Percentiles rank a stretch among this genome's conserved stretches.
Conservation (phyloP, 1,139 yeast genomes). For the Chernovozyma sophiae-reginae region DNA sequence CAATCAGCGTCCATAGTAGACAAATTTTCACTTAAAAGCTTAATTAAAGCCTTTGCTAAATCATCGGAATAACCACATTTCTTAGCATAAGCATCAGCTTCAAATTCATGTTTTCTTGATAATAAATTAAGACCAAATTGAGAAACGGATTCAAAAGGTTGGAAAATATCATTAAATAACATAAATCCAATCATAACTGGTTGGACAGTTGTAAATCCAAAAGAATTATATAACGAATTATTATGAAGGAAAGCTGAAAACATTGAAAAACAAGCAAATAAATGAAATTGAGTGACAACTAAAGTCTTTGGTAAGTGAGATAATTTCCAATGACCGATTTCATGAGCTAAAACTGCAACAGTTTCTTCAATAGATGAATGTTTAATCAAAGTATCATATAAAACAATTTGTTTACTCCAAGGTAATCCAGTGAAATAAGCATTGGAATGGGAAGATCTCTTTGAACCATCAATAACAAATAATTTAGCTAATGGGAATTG, state of each 20-base stretch:
- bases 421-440: slow-evolving; percentile 96
- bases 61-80: slow-evolving; percentile 66
- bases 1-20: slow-evolving; percentile 84
- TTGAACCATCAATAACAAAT: slow-evolving; percentile 90
- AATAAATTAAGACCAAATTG: slow-evolving; percentile 65
- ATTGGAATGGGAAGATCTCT: slow-evolving; percentile 91
- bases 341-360: slow-evolving; percentile 94
- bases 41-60: slow-evolving; percentile 69
- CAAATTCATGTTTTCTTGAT: slow-evolving; percentile 83
- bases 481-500: slow-evolving; percentile 82
- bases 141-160: slow-evolving; percentile 69
- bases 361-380: slow-evolving; percentile 75
- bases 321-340: slow-evolving; percentile 95
- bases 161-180: slow-evolving; percentile 67
- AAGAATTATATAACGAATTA: slow-evolving; percentile 67
- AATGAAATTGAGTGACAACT: slow-evolving; percentile 57
- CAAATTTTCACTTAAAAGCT: slow-evolving; percentile 74
- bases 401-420: slow-evolving; percentile 92
- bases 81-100: slow-evolving; percentile 86
- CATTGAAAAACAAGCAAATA: slow-evolving; percentile 60
- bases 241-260: slow-evolving; percentile 81
- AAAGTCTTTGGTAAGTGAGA: slow-evolving; percentile 78
- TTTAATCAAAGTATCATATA: slow-evolving; percentile 84
- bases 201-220: slow-evolving; percentile 63
- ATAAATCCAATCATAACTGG: slow-evolving; percentile 81